A percentile compares a stretch with the other conserved stretches of the same genome.
Conservation (phyloP, 2,329 filamentous ascomycete species). For the Diplodia mutila region DNA sequence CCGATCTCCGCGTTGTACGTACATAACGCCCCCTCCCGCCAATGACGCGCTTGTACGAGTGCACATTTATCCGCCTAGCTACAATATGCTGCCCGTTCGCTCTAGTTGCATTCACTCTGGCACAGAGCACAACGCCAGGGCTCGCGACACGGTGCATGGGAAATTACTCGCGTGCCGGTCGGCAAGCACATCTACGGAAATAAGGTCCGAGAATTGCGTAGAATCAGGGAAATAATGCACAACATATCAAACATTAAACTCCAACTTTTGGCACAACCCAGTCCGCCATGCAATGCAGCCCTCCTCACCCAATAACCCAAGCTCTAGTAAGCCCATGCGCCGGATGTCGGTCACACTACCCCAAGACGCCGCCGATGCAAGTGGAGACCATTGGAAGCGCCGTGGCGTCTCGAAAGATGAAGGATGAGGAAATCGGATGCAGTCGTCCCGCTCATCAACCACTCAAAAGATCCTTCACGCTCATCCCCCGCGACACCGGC, state of each 20-base stretch:
- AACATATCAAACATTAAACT: neutral
- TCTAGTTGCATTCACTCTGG: neutral
- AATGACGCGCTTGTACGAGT: neutral
- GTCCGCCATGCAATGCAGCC: neutral
- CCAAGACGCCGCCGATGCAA: neutral
- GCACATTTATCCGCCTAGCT: neutral
- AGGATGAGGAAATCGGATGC: no score
- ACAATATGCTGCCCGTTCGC: no score
- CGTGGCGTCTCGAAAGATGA: neutral
- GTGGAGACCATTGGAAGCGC: neutral
- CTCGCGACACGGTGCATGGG: neutral
- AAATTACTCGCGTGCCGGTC: neutral
- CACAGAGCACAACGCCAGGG: neutral
- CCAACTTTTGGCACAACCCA: conserved; percentile 5
- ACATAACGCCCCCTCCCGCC: neutral
- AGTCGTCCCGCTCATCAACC: conserved; percentile 31
- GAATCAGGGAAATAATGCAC: neutral
- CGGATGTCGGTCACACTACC: neutral
- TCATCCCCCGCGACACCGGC: conserved; percentile 42
- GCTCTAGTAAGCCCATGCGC: neutral
- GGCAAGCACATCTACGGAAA: neutral
- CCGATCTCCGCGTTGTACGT: neutral
- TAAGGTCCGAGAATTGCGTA: neutral
- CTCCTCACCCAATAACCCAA: neutral
- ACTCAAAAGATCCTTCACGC: conserved; percentile 52